These are phyloP conservation scores for Wakefieldia striispora DNA, from an alignment of 768 basidiomycete species.

Conservation along the genomic window DNA sequence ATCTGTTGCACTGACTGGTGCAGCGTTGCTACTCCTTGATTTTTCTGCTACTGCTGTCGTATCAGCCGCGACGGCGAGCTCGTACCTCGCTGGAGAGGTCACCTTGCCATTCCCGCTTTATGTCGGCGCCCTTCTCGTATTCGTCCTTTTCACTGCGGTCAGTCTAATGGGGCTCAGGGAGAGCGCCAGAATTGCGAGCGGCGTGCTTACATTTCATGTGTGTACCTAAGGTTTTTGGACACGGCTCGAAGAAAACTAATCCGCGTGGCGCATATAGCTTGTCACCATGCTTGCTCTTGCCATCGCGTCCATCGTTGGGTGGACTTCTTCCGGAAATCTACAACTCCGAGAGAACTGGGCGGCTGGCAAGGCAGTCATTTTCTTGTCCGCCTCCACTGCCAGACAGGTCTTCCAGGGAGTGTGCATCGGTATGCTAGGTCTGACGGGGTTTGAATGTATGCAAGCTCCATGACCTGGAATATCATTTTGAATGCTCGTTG, in stretches of 20 bases:
- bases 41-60: slow-evolving; percentile 67
- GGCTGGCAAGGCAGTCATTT: slow-evolving; percentile 27
- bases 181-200: slow-evolving; percentile 58
- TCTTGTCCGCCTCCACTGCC: slow-evolving; percentile 32
- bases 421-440: slow-evolving; percentile 68
- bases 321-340: slow-evolving; percentile 46
- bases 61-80: slow-evolving; percentile 68
- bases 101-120: slow-evolving; percentile 54
- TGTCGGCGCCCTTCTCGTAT: slow-evolving; percentile 51
- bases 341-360: slow-evolving; percentile 59
- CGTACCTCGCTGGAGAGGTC: slow-evolving; percentile 66
- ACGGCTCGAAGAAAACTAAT: not conserved
- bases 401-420: slow-evolving; percentile 62
- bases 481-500: not conserved
- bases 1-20: slow-evolving; percentile 59
- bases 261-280: slow-evolving; percentile 34
- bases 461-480: not conserved
- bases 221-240: slow-evolving; percentile 12
- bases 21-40: slow-evolving; percentile 67
- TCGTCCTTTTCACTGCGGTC: slow-evolving; percentile 51
- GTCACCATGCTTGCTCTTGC: slow-evolving; percentile 56
- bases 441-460: slow-evolving; percentile 70
- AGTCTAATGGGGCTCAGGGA: slow-evolving; percentile 61
- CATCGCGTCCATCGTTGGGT: slow-evolving; percentile 47
- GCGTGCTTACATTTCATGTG: slow-evolving; percentile 60